Evolutionary conservation across 2,329 filamentous ascomycete species (phyloP).

Genomic region (Fusarium metavorans): DNA sequence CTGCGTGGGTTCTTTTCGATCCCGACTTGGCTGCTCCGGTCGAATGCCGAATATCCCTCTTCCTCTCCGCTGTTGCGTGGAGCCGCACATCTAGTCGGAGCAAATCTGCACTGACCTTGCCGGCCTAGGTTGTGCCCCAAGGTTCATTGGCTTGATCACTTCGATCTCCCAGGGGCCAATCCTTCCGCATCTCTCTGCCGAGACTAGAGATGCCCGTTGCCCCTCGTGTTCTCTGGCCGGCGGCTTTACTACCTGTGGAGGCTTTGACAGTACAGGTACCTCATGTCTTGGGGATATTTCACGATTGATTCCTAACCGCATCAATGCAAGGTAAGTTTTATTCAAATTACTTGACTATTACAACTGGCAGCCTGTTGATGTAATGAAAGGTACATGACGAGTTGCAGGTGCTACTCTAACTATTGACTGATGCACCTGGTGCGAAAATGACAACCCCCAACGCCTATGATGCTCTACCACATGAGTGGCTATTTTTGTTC

Average conservation of each 20-base stretch:
- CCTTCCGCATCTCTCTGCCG: conserved; percentile 16
- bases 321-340: background rate
- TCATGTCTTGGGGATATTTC: background rate
- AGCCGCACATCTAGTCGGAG: conserved; percentile 1
- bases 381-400: background rate
- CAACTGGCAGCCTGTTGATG: background rate
- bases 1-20: conserved; percentile 2
- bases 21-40: conserved; percentile 12
- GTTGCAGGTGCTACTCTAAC: background rate
- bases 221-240: conserved; percentile 33
- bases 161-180: conserved; percentile 16
- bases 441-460: conserved; percentile 17
- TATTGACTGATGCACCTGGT: background rate
- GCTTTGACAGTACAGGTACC: background rate
- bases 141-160: conserved; percentile 8
- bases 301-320: background rate
- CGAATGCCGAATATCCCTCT: conserved; percentile 22
- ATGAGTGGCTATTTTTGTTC: background rate
- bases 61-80: conserved; percentile 2
- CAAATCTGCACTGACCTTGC: conserved; percentile 15
- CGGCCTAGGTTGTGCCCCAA: conserved; percentile 15
- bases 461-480: conserved; percentile 16
- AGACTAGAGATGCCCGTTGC: conserved; percentile 19
- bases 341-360: background rate
- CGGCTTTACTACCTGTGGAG: background rate